Base-by-base conservation (phyloP, 306 rosid genomes). In the Argentina anserina region DNA sequence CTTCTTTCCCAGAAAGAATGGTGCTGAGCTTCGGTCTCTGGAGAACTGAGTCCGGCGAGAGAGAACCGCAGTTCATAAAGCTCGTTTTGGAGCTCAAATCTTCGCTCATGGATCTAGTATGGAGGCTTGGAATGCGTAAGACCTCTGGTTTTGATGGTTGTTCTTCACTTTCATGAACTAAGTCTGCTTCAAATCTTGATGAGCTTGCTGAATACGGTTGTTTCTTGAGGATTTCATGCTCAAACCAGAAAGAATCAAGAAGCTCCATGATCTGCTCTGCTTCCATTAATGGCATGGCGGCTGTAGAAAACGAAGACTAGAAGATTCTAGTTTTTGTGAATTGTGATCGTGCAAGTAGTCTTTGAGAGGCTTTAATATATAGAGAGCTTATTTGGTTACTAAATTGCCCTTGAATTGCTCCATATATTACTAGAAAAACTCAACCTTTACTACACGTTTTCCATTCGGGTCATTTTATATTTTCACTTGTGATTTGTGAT, bases 211-310 rank as follows among this genome's bases (percentile, higher is more conserved):
- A 73, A 71, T 21, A 67, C 34, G 75, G 41, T 65, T 60, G 37
- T 37, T 75, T 80, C 66, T 82, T 74, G 75, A 89, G 50, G 63
- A 76, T 78, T 43, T 61, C 68, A 17, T 20, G 53, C 70, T 86
- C 87, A 67, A 86, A 90, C 98, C 97, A 93, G 77, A n/a, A 80
- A 47, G 66, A 86, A 68, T 89, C 94, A 36, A 75, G 86, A 47
- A 90, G 87, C 29, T 87, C 73, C 75, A 90, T 40, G 34, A 87
- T 46, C 71, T 78, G 66, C 41, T 79, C 92, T 6, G 88, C 87
- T 45, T 93, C 90, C 98, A 93, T 93, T 6, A 78, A 62, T 70
- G 83, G 76, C 75, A 58, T 28, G 67, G n/a, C 67, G n/a, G 67
- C 67, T 56, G 12, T 25, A 40, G 66, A 55, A 25, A 25, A 74